These are phyloP conservation scores for Karstenula rhodostoma DNA, from an alignment of 2,329 filamentous ascomycete species.

Conservation along the genomic window DNA sequence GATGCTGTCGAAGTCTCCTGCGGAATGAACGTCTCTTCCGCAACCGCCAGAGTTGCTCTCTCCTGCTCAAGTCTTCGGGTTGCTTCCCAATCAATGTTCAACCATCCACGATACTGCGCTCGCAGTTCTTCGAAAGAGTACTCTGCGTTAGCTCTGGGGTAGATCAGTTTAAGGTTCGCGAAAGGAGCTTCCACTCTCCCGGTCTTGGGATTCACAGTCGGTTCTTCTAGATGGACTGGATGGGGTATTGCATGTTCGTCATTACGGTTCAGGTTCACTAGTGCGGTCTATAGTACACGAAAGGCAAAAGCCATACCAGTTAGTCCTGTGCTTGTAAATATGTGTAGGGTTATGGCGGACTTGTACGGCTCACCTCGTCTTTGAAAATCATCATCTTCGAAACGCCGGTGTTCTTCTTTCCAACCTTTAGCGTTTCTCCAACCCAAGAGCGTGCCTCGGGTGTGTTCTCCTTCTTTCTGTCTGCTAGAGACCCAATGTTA, in stretches of 20 bases:
- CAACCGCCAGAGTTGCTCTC: conserved; percentile 25
- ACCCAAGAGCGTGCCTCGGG: conserved; percentile 88
- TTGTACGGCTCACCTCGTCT: conserved; percentile 80
- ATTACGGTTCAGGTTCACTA: conserved; percentile 35
- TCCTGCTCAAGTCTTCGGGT: conserved; percentile 39
- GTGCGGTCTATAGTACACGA: conserved; percentile 62
- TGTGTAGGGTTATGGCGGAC: conserved; percentile 47
- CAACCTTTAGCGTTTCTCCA: conserved; percentile 87
- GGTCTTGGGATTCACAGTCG: conserved; percentile 81
- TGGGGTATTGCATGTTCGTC: conserved; percentile 57
- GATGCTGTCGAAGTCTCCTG: conserved; percentile 23
- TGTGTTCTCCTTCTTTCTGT: conserved; percentile 93
- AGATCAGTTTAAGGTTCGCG: conserved; percentile 84
- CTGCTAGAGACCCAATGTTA: conserved; percentile 82
- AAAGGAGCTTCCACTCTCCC: conserved; percentile 87
- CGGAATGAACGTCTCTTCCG: conserved; percentile 16
- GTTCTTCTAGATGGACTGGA: conserved; percentile 78
- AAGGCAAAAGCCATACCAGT: conserved; percentile 65
- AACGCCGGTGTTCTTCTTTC: conserved; percentile 78
- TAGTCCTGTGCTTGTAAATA: conserved; percentile 77
- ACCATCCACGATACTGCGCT: conserved; percentile 76
- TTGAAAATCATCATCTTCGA: conserved; percentile 93
- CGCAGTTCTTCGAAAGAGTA: conserved; percentile 92
- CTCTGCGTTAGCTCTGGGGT: conserved; percentile 80
- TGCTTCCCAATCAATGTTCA: conserved; percentile 62